These are phyloP conservation scores for Crocinoboletus sp. DNA, from an alignment of 1,284 basidiomycete genomes.

Conservation along the genomic window DNA sequence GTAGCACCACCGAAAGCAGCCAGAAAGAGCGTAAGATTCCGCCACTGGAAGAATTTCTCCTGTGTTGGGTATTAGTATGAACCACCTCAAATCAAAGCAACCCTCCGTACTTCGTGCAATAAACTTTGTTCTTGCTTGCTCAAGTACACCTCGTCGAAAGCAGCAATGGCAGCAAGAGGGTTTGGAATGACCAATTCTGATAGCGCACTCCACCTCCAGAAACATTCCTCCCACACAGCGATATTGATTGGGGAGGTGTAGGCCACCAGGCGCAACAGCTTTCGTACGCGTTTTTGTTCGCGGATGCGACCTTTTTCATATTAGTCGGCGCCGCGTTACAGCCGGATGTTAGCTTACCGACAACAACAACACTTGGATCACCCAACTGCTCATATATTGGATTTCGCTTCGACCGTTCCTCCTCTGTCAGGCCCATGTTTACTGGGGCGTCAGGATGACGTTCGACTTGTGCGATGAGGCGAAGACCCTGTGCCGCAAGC, in stretches of 20 bases:
- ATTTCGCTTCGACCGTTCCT: constrained; percentile 61
- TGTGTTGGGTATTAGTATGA: constrained; percentile 29
- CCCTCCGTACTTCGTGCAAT: constrained; percentile 36
- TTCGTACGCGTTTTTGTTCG: constrained; percentile 78
- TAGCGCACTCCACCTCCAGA: constrained; percentile 59
- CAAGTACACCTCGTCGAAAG: constrained; percentile 33
- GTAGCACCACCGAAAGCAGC: constrained; percentile 73
- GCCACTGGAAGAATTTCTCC: constrained; percentile 82
- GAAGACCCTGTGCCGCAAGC: constrained; percentile 62
- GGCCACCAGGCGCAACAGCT: constrained; percentile 60
- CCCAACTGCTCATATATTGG: constrained; percentile 74
- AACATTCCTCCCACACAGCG: constrained; percentile 81
- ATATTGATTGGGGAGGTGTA: constrained; percentile 62
- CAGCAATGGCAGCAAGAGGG: constrained; percentile 31
- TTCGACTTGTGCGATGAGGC: constrained; percentile 62
- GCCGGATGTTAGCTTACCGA: constrained; percentile 47
- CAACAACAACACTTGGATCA: constrained; percentile 61
- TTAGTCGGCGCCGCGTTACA: constrained; percentile 4
- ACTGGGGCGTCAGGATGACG: constrained; percentile 52
- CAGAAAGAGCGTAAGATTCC: constrained; percentile 81
- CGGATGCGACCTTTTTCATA: constrained; percentile 53
- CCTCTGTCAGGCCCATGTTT: constrained; percentile 46
- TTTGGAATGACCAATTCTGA: constrained; percentile 44
- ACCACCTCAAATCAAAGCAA: not conserved
- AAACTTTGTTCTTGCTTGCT: constrained; percentile 36